Evolutionary conservation across 2,329 filamentous ascomycete species (phyloP), one percentile per base, ranked within the genome.

Genomic region (Microthyrium microscopicum): DNA sequence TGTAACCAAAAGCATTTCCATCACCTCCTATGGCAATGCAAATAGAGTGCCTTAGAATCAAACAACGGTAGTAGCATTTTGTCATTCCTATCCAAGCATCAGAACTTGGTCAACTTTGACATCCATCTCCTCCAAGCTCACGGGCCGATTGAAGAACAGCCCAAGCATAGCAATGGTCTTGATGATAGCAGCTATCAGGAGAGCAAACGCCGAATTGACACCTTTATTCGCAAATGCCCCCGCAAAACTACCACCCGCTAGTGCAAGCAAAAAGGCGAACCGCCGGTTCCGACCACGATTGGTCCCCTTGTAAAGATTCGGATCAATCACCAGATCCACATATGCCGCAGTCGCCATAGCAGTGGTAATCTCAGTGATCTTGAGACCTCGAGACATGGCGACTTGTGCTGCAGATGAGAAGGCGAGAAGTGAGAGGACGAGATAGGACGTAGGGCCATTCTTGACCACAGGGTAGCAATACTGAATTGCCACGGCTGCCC

Each of bases 281-380:
- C 68, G 51, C 4, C 68, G 52, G 22, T 63, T 68, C 12, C 68
- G 50, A 3, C 61, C 53, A 12, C 62, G 52, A 43, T 73, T 73
- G 11, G 54, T 43, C 6, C 49, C 6, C 4, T 46, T 49, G 13
- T 69, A 58, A 31, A 74, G 49, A 5, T 54, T 53, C 20, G 57
- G 56, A 45, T 75, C 70, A 34, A 72, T 24, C 20, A 27, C 15
- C 3, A 33, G 4, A 33, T 33, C 31, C 2, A 75, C 56, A 60
- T 66, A 74, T 2, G 70, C 70, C 1, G 70, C 68, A 4, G 70
- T 75, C 0, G 68, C 70, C 68, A 74, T 74, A 18, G 70, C 69
- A 0, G 71, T 75, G 37, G 60, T 70, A 43, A 75, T 73, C 47
- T 76, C 70, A 1, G 66, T 66, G 51, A 73, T 64, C 29, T 57